Percentiles rank a stretch among this genome's conserved stretches.
These are phyloP conservation scores for Aspergillus quadrilineatus DNA, from an alignment of 2,329 filamentous ascomycete genomes.

Conservation along the genomic window DNA sequence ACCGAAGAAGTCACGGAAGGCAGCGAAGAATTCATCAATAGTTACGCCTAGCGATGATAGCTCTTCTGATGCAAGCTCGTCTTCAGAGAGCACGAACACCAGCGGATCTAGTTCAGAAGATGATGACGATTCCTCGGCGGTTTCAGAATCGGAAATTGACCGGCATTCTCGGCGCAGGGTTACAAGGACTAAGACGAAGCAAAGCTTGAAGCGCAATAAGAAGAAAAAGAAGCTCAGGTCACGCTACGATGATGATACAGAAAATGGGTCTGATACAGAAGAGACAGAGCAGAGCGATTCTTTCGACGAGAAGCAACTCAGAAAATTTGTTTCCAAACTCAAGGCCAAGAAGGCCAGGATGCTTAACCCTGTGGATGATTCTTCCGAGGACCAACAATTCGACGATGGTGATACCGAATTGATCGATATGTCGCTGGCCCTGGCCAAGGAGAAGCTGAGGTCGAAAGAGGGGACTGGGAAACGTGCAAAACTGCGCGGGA, in stretches of 20 bases:
- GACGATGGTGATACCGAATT: conserved; percentile 32
- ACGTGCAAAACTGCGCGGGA: conserved; percentile 17
- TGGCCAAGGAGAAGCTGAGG: conserved; percentile 25
- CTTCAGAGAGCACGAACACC: conserved; percentile 21
- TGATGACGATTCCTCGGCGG: conserved; percentile 15
- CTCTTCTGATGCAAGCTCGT: conserved; percentile 23
- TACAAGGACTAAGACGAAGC: conserved; percentile 38
- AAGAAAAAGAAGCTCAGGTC: conserved; percentile 42
- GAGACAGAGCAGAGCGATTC: conserved; percentile 26
- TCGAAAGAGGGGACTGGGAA: conserved; percentile 22
- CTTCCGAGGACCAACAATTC: conserved; percentile 33
- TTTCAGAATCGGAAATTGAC: conserved; percentile 25
- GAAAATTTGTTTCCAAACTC: conserved; percentile 31
- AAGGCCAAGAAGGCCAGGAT: conserved; percentile 38
- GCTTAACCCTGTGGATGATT: conserved; percentile 26
- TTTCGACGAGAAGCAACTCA: conserved; percentile 34
- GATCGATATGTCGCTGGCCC: conserved; percentile 23
- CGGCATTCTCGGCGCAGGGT: conserved; percentile 35
- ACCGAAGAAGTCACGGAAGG: conserved; percentile 26
- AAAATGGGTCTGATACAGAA: conserved; percentile 30
- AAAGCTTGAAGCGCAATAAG: conserved; percentile 26
- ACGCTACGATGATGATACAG: conserved; percentile 24
- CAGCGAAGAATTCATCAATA: conserved; percentile 18
- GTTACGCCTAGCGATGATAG: conserved; percentile 24
- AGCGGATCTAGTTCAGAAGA: conserved; percentile 20